Percentiles rank a stretch among this genome's conserved stretches.
Evolutionary conservation across 176 grass and related monocot species (phyloP).

Genomic region (Dactylis glomerata): DNA sequence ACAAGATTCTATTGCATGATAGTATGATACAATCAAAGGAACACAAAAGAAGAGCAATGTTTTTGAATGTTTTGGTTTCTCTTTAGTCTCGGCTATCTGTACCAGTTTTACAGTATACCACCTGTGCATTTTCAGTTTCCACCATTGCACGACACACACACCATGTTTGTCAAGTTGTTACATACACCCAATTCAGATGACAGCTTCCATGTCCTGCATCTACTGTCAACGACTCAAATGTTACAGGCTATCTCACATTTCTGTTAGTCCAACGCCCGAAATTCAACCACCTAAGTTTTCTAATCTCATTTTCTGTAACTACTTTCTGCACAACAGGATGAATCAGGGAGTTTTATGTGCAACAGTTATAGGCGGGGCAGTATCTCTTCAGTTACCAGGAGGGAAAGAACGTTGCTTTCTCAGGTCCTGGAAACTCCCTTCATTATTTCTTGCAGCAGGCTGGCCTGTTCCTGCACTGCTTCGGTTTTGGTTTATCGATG

Average conservation of each 20-base stretch:
- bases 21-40: not conserved
- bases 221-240: slow-evolving; percentile 16
- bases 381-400: slow-evolving; percentile 48
- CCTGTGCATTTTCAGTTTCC: slow-evolving; percentile 23
- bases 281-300: slow-evolving; percentile 9
- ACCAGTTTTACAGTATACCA: slow-evolving; percentile 36
- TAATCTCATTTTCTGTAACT: slow-evolving; percentile 20
- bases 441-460: slow-evolving; percentile 23
- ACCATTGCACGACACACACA: slow-evolving; percentile 23
- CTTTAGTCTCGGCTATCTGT: slow-evolving; percentile 16
- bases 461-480: slow-evolving; percentile 30
- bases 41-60: not conserved
- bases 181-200: slow-evolving; percentile 18
- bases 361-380: slow-evolving; percentile 19
- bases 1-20: not conserved
- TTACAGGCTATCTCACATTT: not conserved
- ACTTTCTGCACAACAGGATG: slow-evolving; percentile 18
- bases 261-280: slow-evolving; percentile 20
- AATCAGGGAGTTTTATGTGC: not conserved
- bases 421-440: slow-evolving; percentile 28
- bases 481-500: slow-evolving; percentile 53
- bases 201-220: slow-evolving; percentile 7
- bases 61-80: not conserved
- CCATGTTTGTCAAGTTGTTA: slow-evolving; percentile 31
- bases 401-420: slow-evolving; percentile 48